phyloP scores from a whole-genome alignment of 352 stramenopile genomes.

The Phytophthora pini region DNA sequence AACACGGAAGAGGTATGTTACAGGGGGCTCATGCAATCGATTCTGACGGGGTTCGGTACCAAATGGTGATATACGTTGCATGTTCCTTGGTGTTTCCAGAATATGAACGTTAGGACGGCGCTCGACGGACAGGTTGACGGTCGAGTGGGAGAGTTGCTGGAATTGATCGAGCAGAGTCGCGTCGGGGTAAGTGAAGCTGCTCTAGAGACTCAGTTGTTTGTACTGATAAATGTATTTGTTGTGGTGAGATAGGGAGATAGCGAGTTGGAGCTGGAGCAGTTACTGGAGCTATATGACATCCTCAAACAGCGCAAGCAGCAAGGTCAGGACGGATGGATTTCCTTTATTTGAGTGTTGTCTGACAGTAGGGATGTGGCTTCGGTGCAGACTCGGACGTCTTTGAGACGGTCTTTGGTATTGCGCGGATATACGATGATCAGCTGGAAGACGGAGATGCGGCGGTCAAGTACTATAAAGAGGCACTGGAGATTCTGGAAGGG shows the following conservation, averaged over 20 bases:
- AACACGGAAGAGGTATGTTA: too few species aligned
- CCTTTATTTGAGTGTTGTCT: neutral
- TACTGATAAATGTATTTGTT: neutral
- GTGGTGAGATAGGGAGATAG: constrained; percentile 10
- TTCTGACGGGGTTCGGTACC: neutral
- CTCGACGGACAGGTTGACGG: neutral
- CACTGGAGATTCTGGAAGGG: constrained; percentile 18
- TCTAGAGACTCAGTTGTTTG: neutral
- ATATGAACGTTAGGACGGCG: neutral
- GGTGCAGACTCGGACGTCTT: constrained; percentile 22
- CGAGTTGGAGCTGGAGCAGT: constrained; percentile 22
- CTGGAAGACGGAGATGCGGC: constrained; percentile 24
- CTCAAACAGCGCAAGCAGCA: constrained; percentile 24
- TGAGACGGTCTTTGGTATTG: constrained; percentile 34
- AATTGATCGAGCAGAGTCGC: constrained; percentile 29
- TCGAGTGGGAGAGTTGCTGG: constrained; percentile 20
- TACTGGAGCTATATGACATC: constrained; percentile 30
- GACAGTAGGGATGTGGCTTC: neutral
- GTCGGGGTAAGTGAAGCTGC: constrained; percentile 12
- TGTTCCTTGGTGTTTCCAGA: neutral
- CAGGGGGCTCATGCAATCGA: too few species aligned
- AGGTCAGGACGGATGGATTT: constrained; percentile 10
- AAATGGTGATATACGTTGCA: neutral
- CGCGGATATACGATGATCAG: constrained; percentile 33
- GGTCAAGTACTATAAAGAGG: constrained; percentile 32